These are phyloP conservation scores for Flueggea neowawraea DNA, from an alignment of 441 rosid species.

Conservation along the genomic window DNA sequence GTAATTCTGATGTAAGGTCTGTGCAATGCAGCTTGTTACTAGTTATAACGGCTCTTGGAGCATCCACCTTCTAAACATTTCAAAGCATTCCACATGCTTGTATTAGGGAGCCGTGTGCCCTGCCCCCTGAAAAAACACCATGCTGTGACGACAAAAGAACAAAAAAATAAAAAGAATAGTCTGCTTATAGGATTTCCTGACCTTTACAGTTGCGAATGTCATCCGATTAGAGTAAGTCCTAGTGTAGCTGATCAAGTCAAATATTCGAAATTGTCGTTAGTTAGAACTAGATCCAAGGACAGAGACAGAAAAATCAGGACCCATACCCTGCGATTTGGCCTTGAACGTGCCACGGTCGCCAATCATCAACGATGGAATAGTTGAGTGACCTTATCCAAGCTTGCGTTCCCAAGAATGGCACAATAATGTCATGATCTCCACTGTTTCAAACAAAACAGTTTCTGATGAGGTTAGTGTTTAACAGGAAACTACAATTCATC, in stretches of 20 bases:
- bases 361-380: slow-evolving; percentile 50
- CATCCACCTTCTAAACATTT: slow-evolving; percentile 33
- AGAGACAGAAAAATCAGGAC: neutral
- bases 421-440: slow-evolving; percentile 63
- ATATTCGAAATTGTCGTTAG: too few relatives aligned
- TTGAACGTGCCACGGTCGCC: slow-evolving; percentile 58
- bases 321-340: slow-evolving; percentile 68
- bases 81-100: slow-evolving; percentile 29
- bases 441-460: slow-evolving; percentile 25
- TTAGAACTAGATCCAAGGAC: neutral
- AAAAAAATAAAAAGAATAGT: too few relatives aligned
- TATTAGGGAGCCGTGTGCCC: slow-evolving; percentile 57
- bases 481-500: too few relatives aligned
- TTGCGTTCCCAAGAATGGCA: slow-evolving; percentile 58
- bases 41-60: slow-evolving; percentile 17
- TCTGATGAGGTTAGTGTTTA: too few relatives aligned
- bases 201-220: slow-evolving; percentile 77
- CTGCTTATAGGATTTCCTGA: neutral
- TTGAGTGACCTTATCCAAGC: slow-evolving; percentile 65
- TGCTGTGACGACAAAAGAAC: neutral
- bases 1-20: too few relatives aligned
- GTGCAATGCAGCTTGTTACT: neutral
- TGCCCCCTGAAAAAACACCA: slow-evolving; percentile 41
- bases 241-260: slow-evolving; percentile 32
- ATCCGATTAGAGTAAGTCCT: slow-evolving; percentile 53